These are phyloP conservation scores for Madurella mycetomatis DNA, from an alignment of 2,329 filamentous ascomycete species.

Conservation along the genomic window DNA sequence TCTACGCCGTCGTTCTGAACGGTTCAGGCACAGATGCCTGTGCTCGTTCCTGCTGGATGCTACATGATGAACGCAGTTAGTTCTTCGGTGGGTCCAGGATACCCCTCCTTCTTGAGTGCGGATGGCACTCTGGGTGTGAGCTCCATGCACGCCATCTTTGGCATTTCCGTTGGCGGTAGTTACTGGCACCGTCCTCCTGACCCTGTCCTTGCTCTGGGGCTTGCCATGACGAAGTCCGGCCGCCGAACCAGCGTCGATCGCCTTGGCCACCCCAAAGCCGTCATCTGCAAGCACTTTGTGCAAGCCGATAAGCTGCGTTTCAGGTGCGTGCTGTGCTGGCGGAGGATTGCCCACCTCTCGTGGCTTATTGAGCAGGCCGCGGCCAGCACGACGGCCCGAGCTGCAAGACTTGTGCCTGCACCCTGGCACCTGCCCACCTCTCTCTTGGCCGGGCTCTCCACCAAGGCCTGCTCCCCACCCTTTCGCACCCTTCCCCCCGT, in stretches of 20 bases:
- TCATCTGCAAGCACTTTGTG: constrained; percentile 18
- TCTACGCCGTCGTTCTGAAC: not conserved
- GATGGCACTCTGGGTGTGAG: constrained; percentile 12
- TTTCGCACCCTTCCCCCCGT: not conserved
- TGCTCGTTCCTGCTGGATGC: too few relatives aligned
- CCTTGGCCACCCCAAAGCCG: constrained; percentile 6
- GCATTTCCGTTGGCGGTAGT: not conserved
- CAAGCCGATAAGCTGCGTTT: constrained; percentile 9
- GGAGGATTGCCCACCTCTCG: not conserved
- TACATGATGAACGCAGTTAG: too few relatives aligned
- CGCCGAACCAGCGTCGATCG: constrained; percentile 8
- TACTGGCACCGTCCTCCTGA: not conserved
- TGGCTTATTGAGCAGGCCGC: not conserved
- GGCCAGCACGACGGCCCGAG: not conserved
- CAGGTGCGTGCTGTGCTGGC: constrained; percentile 8
- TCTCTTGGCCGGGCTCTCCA: not conserved
- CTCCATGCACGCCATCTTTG: constrained; percentile 11
- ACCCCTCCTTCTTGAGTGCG: constrained; percentile 1
- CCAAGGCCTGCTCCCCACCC: not conserved
- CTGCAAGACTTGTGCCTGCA: not conserved
- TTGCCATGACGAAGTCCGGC: not conserved
- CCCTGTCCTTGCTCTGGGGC: constrained; percentile 10
- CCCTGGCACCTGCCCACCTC: not conserved
- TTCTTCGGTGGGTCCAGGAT: constrained; percentile 1
- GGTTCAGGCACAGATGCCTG: not conserved